A percentile compares a stretch with the other conserved stretches of the same genome.
phyloP scores from a whole-genome alignment of 176 grass and related monocot species.

The barley (Hordeum vulgare) region DNA sequence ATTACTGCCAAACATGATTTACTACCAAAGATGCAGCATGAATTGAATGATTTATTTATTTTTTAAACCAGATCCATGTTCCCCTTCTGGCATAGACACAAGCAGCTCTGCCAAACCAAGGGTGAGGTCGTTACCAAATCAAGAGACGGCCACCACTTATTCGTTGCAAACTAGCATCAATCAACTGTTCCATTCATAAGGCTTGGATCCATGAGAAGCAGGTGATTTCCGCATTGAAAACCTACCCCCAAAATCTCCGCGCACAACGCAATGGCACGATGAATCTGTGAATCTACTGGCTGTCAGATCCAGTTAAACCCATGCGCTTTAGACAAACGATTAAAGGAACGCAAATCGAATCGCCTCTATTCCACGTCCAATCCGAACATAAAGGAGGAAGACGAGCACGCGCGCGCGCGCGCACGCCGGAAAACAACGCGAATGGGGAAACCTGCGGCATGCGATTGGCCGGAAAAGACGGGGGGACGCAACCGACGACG shows the following conservation, averaged over 20 bases:
- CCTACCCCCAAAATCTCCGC: not conserved
- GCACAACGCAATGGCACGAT: not conserved
- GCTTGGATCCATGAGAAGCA: not conserved
- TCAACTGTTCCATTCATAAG: slow-evolving; percentile 21
- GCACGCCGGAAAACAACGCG: too few relatives aligned
- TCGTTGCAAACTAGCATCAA: not conserved
- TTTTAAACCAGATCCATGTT: slow-evolving; percentile 23
- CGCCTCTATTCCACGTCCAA: too few relatives aligned
- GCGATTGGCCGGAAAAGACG: not conserved
- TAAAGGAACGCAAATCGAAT: too few relatives aligned
- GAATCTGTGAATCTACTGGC: too few relatives aligned
- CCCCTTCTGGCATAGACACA: not conserved
- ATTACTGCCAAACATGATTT: not conserved
- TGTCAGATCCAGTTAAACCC: not conserved
- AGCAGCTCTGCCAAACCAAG: not conserved
- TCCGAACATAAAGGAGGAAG: too few relatives aligned
- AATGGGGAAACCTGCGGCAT: too few relatives aligned
- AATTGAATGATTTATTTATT: not conserved
- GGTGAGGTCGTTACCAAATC: not conserved
- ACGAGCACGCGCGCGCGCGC: too few relatives aligned
- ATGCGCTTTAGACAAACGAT: not conserved
- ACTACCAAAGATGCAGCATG: not conserved
- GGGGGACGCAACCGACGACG: slow-evolving; percentile 1
- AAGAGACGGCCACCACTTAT: not conserved
- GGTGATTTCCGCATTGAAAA: not conserved